Evolutionary conservation across 306 rosid species (phyloP).

Genomic region (Prunus mira): DNA sequence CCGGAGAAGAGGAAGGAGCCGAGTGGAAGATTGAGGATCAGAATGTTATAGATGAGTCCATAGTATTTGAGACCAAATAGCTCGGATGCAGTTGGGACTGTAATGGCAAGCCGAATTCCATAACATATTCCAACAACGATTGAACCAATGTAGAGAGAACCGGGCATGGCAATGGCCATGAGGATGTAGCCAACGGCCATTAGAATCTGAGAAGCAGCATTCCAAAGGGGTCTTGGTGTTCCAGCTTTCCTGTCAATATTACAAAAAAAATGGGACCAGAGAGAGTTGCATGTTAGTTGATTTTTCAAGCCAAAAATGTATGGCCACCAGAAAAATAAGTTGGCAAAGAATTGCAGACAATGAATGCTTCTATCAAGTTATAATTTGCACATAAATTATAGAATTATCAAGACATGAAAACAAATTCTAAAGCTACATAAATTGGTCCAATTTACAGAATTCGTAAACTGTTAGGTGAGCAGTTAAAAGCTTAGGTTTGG

Average conservation of each 20-base stretch:
- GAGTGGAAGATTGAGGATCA: constrained; percentile 83
- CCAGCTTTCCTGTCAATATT: constrained; percentile 46
- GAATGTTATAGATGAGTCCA: constrained; percentile 74
- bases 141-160: constrained; percentile 78
- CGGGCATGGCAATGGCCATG: constrained; percentile 72
- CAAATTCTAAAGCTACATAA: background rate
- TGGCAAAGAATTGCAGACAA: background rate
- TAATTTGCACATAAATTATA: background rate
- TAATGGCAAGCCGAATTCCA: constrained; percentile 70
- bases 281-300: background rate
- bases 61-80: constrained; percentile 84
- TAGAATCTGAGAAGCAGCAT: constrained; percentile 72
- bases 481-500: background rate
- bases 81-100: constrained; percentile 77
- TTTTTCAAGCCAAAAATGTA: background rate
- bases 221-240: constrained; percentile 77
- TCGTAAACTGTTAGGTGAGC: background rate
- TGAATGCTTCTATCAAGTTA: background rate
- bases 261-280: background rate
- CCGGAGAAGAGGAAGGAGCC: constrained; percentile 97
- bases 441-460: background rate
- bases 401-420: background rate
- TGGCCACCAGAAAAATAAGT: background rate
- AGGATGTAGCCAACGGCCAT: constrained; percentile 81
- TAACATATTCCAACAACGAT: constrained; percentile 74